A percentile compares a stretch with the other conserved stretches of the same genome.
Conservation (phyloP, 202 grass and related monocot genomes). For the Carex arenaria region DNA sequence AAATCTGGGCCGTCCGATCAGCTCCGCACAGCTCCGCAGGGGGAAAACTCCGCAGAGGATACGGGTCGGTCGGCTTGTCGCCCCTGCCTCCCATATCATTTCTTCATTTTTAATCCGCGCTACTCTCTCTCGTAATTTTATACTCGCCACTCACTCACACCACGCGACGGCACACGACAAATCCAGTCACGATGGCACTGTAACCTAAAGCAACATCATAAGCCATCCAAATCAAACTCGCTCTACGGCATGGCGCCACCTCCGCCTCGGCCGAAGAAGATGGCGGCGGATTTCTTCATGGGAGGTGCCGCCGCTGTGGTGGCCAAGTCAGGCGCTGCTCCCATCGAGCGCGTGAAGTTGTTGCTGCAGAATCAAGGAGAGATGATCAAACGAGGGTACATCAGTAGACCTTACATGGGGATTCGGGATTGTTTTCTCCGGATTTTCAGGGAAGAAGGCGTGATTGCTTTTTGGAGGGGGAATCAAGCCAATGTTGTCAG, state of each 20-base stretch:
- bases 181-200: neutral
- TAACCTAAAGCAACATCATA: neutral
- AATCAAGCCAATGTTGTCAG: slow-evolving; percentile 96
- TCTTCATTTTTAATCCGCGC: neutral
- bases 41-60: too few species aligned
- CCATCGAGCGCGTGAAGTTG: slow-evolving; percentile 89
- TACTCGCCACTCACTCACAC: neutral
- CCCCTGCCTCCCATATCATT: neutral
- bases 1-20: too few species aligned
- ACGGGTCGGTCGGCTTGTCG: too few species aligned
- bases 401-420: slow-evolving; percentile 63
- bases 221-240: neutral
- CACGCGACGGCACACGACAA: neutral
- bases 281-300: slow-evolving; percentile 71
- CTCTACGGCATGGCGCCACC: neutral
- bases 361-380: slow-evolving; percentile 91
- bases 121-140: neutral
- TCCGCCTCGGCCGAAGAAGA: slow-evolving; percentile 29
- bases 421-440: slow-evolving; percentile 60
- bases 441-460: slow-evolving; percentile 67
- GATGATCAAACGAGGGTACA: slow-evolving; percentile 59
- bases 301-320: slow-evolving; percentile 59
- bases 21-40: too few species aligned
- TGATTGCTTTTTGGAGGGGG: slow-evolving; percentile 65
- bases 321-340: slow-evolving; percentile 73